These are phyloP conservation scores for Ploettnerulaceae sp. DNA, from an alignment of 2,329 filamentous ascomycete genomes.

Conservation along the genomic window DNA sequence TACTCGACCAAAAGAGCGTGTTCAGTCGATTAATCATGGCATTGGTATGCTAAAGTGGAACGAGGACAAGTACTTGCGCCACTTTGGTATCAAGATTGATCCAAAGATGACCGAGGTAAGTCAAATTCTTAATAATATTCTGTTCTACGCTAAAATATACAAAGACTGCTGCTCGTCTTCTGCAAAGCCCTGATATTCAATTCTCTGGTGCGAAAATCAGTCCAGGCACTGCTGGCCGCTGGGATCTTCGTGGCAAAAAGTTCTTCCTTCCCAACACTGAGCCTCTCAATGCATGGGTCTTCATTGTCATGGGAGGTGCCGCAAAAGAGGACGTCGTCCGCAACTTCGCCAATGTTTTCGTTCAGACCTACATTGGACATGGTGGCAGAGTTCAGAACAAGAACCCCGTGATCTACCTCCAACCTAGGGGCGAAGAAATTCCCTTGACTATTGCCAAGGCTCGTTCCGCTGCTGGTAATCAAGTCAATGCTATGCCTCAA, in stretches of 20 bases:
- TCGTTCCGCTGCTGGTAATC: constrained; percentile 22
- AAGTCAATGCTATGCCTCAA: constrained; percentile 47
- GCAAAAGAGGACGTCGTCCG: constrained; percentile 44
- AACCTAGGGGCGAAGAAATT: constrained; percentile 14
- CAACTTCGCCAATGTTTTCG: constrained; percentile 56
- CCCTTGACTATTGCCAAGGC: constrained; percentile 12
- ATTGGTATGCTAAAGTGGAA: constrained; percentile 63
- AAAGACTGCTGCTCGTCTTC: constrained; percentile 61
- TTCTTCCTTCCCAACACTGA: constrained; percentile 62
- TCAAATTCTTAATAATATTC: not conserved
- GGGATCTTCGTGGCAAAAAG: constrained; percentile 80
- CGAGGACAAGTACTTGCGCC: constrained; percentile 62
- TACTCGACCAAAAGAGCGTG: constrained; percentile 66
- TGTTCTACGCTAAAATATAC: constrained; percentile 13
- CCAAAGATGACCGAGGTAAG: constrained; percentile 51
- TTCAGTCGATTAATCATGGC: constrained; percentile 61
- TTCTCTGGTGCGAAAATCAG: constrained; percentile 50
- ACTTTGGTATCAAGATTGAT: constrained; percentile 71
- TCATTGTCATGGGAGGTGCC: constrained; percentile 60
- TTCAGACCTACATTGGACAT: constrained; percentile 54
- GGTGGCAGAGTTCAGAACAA: constrained; percentile 51
- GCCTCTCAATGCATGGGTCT: constrained; percentile 67
- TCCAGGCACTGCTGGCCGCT: constrained; percentile 67
- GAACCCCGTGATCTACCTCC: constrained; percentile 39
- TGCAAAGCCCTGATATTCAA: constrained; percentile 65